These are phyloP conservation scores for Scalesia atractyloides DNA, from an alignment of 129 eudicot species.

Conservation along the genomic window DNA sequence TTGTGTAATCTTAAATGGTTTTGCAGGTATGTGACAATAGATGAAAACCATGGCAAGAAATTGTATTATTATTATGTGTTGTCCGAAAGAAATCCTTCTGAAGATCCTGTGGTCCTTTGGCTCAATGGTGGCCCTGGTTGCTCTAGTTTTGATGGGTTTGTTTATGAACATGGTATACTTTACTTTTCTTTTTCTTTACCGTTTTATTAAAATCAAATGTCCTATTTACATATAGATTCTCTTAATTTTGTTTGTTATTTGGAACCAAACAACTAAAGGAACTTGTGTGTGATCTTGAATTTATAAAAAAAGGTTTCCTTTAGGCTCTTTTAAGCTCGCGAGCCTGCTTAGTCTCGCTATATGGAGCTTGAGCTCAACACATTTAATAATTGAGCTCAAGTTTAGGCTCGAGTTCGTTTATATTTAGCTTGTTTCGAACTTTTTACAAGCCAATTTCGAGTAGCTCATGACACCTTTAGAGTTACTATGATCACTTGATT, in stretches of 20 bases:
- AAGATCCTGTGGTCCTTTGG: conserved; percentile 93
- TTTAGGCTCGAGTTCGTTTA: too few species aligned
- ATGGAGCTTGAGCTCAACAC: too few species aligned
- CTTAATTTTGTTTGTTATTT: neutral
- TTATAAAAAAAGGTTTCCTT: too few species aligned
- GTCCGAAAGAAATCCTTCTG: conserved; percentile 72
- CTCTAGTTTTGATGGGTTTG: conserved; percentile 94
- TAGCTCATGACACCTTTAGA: too few species aligned
- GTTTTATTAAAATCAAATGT: neutral
- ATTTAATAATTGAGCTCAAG: too few species aligned
- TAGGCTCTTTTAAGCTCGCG: too few species aligned
- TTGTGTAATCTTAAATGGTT: conserved; percentile 19
- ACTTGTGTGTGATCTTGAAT: neutral
- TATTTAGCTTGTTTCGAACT: too few species aligned
- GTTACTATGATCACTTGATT: too few species aligned
- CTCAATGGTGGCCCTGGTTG: conserved; percentile 96
- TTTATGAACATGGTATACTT: conserved; percentile 78
- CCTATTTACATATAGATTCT: neutral
- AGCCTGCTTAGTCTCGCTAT: too few species aligned
- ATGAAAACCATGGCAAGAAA: conserved; percentile 64
- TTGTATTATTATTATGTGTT: conserved; percentile 73
- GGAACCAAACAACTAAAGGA: conserved; percentile 10
- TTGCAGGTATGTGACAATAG: conserved; percentile 70
- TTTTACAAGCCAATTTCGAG: too few species aligned
- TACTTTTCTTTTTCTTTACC: conserved; percentile 1